Percentiles rank a stretch among this genome's conserved stretches.
Conservation (phyloP, 2,329 filamentous ascomycete species). For the Penicillium sp. region DNA sequence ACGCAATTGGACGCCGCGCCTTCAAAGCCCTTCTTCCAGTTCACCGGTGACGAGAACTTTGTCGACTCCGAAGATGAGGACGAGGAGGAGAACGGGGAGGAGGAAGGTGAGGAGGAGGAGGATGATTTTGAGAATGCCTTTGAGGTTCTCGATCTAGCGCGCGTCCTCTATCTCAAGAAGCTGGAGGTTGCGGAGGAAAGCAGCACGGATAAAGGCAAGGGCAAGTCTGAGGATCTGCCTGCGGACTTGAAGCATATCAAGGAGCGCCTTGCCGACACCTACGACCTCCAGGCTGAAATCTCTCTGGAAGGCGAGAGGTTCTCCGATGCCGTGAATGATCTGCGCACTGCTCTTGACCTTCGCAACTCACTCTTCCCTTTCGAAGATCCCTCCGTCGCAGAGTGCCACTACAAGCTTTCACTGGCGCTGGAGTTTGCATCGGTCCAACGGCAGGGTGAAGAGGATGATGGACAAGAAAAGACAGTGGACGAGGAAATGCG, state of each 20-base stretch:
- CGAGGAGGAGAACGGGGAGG: slow-evolving; percentile 48
- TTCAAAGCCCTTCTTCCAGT: slow-evolving; percentile 77
- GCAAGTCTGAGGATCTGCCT: slow-evolving; percentile 50
- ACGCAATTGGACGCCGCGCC: slow-evolving; percentile 27
- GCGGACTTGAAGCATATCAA: slow-evolving; percentile 65
- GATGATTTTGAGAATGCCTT: slow-evolving; percentile 68
- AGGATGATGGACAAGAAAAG: slow-evolving; percentile 46
- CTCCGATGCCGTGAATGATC: slow-evolving; percentile 81
- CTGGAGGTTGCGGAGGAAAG: slow-evolving; percentile 54
- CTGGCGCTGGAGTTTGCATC: slow-evolving; percentile 93
- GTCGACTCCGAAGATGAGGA: slow-evolving; percentile 70
- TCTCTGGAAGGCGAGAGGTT: slow-evolving; percentile 97
- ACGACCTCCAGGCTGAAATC: slow-evolving; percentile 93
- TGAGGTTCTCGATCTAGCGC: slow-evolving; percentile 66
- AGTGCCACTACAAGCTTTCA: slow-evolving; percentile 95
- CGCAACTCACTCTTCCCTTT: slow-evolving; percentile 78
- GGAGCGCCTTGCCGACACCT: slow-evolving; percentile 87
- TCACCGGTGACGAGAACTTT: slow-evolving; percentile 92
- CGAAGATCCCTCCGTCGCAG: slow-evolving; percentile 83
- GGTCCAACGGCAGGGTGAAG: slow-evolving; percentile 57
- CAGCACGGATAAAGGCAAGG: slow-evolving; percentile 43
- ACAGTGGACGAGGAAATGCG: slow-evolving; percentile 58
- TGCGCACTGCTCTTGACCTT: slow-evolving; percentile 74
- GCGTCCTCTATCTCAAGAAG: slow-evolving; percentile 61
- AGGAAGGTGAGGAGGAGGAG: slow-evolving; percentile 62